A percentile compares a stretch with the other conserved stretches of the same genome.
phyloP scores from a whole-genome alignment of 108 stramenopile genomes.

The Skeletonema costatum region DNA sequence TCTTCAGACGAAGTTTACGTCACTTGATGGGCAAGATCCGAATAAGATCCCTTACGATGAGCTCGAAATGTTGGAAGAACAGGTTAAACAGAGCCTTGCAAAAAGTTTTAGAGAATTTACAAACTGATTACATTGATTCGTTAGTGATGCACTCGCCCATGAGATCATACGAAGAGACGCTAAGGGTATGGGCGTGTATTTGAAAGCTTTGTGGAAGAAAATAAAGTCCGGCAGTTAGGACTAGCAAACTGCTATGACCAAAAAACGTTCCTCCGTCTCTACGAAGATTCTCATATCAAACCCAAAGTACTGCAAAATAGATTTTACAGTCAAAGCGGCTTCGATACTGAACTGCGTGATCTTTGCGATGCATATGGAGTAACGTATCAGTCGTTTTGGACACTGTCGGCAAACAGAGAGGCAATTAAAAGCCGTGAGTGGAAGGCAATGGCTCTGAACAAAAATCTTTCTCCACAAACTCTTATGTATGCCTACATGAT shows the following conservation, averaged over 20 bases:
- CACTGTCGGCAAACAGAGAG: constrained; percentile 64
- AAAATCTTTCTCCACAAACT: constrained; percentile 73
- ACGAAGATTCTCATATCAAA: constrained; percentile 71
- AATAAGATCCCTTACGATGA: constrained; percentile 81
- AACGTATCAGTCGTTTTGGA: constrained; percentile 72
- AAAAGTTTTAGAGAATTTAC: constrained; percentile 71
- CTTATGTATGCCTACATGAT: constrained; percentile 87
- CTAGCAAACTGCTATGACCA: constrained; percentile 75
- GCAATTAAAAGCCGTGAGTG: constrained; percentile 53
- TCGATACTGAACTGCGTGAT: constrained; percentile 74
- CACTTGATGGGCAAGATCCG: constrained; percentile 81
- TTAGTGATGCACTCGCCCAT: constrained; percentile 70
- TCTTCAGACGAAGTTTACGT: constrained; percentile 91
- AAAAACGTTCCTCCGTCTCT: constrained; percentile 25
- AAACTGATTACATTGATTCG: constrained; percentile 84
- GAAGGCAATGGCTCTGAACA: constrained; percentile 44
- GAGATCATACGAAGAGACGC: constrained; percentile 45
- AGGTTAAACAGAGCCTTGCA: constrained; percentile 65
- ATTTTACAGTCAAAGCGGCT: constrained; percentile 73
- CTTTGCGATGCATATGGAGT: constrained; percentile 52
- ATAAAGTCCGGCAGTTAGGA: constrained; percentile 68
- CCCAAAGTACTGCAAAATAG: constrained; percentile 88
- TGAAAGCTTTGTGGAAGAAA: constrained; percentile 69
- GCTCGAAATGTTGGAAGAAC: constrained; percentile 49
- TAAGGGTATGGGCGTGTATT: constrained; percentile 79